These are phyloP conservation scores for Annona cherimola DNA, from an alignment of 164 flowering plant genomes.

Conservation along the genomic window DNA sequence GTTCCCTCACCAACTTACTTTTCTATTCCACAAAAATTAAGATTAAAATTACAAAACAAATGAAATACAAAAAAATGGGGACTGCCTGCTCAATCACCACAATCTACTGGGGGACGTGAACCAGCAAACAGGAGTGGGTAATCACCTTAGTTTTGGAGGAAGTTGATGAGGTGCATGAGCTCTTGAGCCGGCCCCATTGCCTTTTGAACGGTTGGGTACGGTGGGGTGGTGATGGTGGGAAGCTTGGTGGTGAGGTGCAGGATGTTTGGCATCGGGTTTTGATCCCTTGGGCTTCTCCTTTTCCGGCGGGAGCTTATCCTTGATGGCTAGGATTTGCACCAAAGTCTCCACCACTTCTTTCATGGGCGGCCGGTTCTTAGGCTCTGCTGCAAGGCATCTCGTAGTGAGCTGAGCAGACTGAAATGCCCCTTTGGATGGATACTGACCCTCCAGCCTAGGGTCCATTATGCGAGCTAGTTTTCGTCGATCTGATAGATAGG, in stretches of 20 bases:
- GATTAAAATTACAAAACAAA: neutral
- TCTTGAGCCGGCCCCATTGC: neutral
- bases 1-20: too few relatives aligned
- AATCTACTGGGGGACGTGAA: neutral
- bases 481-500: slow-evolving; percentile 38
- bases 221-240: neutral
- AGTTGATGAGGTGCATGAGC: slow-evolving; percentile 13
- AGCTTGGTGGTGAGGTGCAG: slow-evolving; percentile 1
- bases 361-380: slow-evolving; percentile 69
- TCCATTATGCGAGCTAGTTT: slow-evolving; percentile 59
- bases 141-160: slow-evolving; percentile 7
- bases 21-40: neutral
- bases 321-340: slow-evolving; percentile 34
- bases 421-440: slow-evolving; percentile 45
- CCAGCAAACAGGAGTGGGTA: neutral
- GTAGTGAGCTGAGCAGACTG: slow-evolving; percentile 57
- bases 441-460: slow-evolving; percentile 48
- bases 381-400: slow-evolving; percentile 54
- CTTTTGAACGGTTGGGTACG: neutral
- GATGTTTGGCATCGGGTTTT: slow-evolving; percentile 17
- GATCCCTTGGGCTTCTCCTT: slow-evolving; percentile 24
- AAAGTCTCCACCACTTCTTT: slow-evolving; percentile 55
- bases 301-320: slow-evolving; percentile 10
- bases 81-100: neutral
- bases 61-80: neutral